Conservation (phyloP, 106 monocot species). For the Ottelia alismoides region DNA sequence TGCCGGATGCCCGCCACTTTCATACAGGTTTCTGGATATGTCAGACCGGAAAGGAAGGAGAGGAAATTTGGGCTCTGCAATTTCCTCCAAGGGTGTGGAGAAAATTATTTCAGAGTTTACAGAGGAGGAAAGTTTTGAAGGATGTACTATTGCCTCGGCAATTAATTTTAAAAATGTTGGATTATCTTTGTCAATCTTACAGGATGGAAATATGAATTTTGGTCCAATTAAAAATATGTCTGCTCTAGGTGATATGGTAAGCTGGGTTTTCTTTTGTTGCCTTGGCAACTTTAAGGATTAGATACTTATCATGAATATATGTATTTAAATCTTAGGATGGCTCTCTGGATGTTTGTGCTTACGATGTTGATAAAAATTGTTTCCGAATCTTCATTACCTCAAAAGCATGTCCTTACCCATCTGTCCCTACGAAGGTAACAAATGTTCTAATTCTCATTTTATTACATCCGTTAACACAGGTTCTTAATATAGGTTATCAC, state of each 20-base stretch:
- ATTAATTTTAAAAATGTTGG: slow-evolving; percentile 69
- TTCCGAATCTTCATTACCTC: slow-evolving; percentile 64
- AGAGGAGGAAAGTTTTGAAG: slow-evolving; percentile 68
- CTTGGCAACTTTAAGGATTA: no score
- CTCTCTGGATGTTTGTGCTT: slow-evolving; percentile 75
- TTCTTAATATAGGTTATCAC: slow-evolving; percentile 44
- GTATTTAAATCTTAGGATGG: slow-evolving; percentile 54
- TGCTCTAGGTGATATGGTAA: slow-evolving; percentile 86
- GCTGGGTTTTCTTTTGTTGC: no score
- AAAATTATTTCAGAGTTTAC: slow-evolving; percentile 49
- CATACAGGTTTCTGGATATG: slow-evolving; percentile 31
- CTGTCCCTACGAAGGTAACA: slow-evolving; percentile 90
- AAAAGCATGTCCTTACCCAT: slow-evolving; percentile 76
- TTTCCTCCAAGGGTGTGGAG: slow-evolving; percentile 21
- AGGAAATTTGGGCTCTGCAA: slow-evolving; percentile 17
- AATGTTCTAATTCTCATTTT: not conserved
- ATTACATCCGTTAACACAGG: no score
- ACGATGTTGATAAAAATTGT: slow-evolving; percentile 65
- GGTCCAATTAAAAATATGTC: slow-evolving; percentile 61
- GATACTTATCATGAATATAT: no score
- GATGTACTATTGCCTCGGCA: slow-evolving; percentile 76
- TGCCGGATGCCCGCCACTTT: slow-evolving; percentile 78
- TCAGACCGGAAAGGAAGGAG: slow-evolving; percentile 38
- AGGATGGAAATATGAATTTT: slow-evolving; percentile 33
- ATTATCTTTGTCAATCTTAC: slow-evolving; percentile 45